Evolutionary conservation across 78 protist genomes (phyloP).

Genomic region (Dictyostelium intermedium): DNA sequence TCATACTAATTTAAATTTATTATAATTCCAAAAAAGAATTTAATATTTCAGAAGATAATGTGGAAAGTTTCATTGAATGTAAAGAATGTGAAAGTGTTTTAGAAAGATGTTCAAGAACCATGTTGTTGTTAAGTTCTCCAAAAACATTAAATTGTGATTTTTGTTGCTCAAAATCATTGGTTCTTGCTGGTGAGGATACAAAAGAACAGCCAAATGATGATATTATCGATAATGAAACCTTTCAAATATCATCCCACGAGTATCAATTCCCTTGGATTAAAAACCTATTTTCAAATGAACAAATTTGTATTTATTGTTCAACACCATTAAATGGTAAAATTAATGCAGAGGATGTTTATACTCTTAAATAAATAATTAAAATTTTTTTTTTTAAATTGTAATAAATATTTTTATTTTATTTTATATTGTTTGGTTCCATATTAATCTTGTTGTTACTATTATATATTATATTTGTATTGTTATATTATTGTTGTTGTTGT

Average conservation of each 20-base stretch:
- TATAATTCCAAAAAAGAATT: not conserved
- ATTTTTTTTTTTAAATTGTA: not conserved
- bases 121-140: not conserved
- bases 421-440: not conserved
- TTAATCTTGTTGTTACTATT: not conserved
- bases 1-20: no score
- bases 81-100: not conserved
- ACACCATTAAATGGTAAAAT: not conserved
- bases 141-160: slow-evolving; percentile 11
- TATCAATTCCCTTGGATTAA: not conserved
- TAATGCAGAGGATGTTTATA: not conserved
- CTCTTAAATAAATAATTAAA: not conserved
- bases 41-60: not conserved
- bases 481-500: not conserved
- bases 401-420: not conserved
- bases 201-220: not conserved
- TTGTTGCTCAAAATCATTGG: slow-evolving; percentile 5
- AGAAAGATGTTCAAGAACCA: slow-evolving; percentile 5
- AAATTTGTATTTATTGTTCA: not conserved
- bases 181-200: not conserved
- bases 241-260: not conserved
- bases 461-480: not conserved
- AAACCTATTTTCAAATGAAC: not conserved
- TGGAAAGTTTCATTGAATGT: not conserved
- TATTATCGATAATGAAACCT: not conserved